Evolutionary conservation across 352 stramenopile species (phyloP).

Genomic region (Nothophytophthora sp.): DNA sequence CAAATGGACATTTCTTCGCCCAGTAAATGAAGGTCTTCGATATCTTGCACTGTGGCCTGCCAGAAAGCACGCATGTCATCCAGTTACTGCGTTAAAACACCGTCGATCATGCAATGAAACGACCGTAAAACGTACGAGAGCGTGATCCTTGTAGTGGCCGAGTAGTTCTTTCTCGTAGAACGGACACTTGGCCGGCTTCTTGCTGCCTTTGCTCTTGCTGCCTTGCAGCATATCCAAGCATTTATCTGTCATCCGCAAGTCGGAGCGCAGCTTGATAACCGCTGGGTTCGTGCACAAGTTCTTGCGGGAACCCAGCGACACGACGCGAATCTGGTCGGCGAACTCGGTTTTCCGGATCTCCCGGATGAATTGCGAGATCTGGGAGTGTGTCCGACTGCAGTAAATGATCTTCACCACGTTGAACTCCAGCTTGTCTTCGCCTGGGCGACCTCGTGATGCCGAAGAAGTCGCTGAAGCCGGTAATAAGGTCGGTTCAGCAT

Average conservation of each 20-base stretch:
- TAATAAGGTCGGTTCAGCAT: constrained; percentile 9
- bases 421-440: constrained; percentile 32
- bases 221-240: constrained; percentile 88
- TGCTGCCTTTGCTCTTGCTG: constrained; percentile 49
- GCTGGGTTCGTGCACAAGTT: constrained; percentile 82
- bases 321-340: constrained; percentile 61
- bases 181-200: constrained; percentile 69
- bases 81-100: constrained; percentile 5
- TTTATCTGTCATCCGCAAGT: constrained; percentile 83
- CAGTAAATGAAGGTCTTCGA: constrained; percentile 95
- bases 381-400: constrained; percentile 90
- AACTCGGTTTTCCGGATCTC: constrained; percentile 88
- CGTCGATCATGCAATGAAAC: constrained; percentile 19
- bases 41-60: constrained; percentile 89
- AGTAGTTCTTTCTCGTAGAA: constrained; percentile 84
- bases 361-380: constrained; percentile 89
- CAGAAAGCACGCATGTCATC: constrained; percentile 50
- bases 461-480: no score
- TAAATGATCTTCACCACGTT: constrained; percentile 87
- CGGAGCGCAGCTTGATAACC: constrained; percentile 64
- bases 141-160: constrained; percentile 74
- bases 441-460: constrained; percentile 1
- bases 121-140: constrained; percentile 44
- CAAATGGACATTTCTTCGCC: constrained; percentile 94
- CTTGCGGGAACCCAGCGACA: constrained; percentile 85